Percentiles rank a stretch among this genome's conserved stretches.
These are phyloP conservation scores for Penicillium odoratum DNA, from an alignment of 495 filamentous ascomycete genomes.

Conservation along the genomic window DNA sequence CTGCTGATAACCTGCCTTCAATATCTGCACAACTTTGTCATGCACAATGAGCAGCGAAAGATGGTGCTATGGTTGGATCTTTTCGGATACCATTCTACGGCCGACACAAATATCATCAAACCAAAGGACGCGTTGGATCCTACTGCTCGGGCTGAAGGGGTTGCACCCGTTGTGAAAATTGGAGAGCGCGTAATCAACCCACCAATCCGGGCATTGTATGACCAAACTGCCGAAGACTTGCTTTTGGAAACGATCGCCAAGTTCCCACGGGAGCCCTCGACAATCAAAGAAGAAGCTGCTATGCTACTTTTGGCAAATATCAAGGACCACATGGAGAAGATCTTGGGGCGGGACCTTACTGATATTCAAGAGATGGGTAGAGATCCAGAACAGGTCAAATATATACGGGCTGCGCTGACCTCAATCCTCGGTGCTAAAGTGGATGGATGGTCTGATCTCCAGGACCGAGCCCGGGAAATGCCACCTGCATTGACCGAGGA, in stretches of 20 bases:
- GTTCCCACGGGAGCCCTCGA: conserved; percentile 48
- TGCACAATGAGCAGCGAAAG: conserved; percentile 88
- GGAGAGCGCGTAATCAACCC: conserved; percentile 49
- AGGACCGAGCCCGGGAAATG: conserved; percentile 44
- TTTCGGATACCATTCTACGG: conserved; percentile 65
- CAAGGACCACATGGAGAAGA: conserved; percentile 53
- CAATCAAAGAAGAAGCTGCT: conserved; percentile 50
- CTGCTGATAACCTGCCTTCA: conserved; percentile 86
- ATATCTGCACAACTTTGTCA: conserved; percentile 88
- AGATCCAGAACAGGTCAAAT: conserved; percentile 49
- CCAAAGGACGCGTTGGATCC: conserved; percentile 46
- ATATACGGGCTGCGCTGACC: conserved; percentile 48
- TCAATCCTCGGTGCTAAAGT: conserved; percentile 49
- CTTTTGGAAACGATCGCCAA: conserved; percentile 50
- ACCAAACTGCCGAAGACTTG: conserved; percentile 49
- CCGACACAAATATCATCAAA: conserved; percentile 52
- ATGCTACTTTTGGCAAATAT: conserved; percentile 52
- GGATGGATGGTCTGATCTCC: conserved; percentile 49
- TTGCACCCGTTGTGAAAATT: conserved; percentile 46
- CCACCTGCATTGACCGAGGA: conserved; percentile 43
- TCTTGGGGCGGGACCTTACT: conserved; percentile 44
- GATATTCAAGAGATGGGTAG: conserved; percentile 52
- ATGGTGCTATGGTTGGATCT: conserved; percentile 87
- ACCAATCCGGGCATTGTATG: conserved; percentile 46
- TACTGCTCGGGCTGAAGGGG: conserved; percentile 37